Base-by-base conservation (phyloP, 2,329 filamentous ascomycete genomes). In the Trichoderma sp. region DNA sequence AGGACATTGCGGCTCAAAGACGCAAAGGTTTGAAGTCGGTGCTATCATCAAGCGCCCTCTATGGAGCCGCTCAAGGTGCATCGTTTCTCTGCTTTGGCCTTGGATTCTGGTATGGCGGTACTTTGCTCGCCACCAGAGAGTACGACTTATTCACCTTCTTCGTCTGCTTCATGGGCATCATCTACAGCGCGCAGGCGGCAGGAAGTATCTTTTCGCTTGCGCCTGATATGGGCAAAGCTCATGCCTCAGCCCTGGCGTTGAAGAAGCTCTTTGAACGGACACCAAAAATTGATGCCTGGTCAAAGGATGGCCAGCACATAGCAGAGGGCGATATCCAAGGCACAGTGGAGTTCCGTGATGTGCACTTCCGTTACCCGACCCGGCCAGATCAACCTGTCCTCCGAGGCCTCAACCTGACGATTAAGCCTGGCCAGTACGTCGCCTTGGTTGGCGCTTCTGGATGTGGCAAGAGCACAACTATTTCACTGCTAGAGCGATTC, bases 351-450 rank as follows among this genome's bases (percentile, higher is more conserved):
- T 97, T 99, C 84, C 90, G 92, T 24, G 91, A 97, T 75, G 94
- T 98, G 2, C 94, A 97, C 80, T 98, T 98, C 87, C 89, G 94
- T 56, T 99, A 98, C 78, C 95, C 95, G 0, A 97, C 94, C 0
- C 90, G 96, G 1, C 93, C 93, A 0, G 94, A 97, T 76, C 93
- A 97, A 76, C 93, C 94, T n/a, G 94, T 98, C 0, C 89, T 98
- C 3, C 92, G 93, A 32, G 95, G 95, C 0, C 85, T 98, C 12
- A 91, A 95, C 80, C 85, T 95, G 7, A 85, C 83, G 15, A 88
- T 95, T 56, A 88, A 90, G 32, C 92, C 93, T 0, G 93, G 93
- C 4, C 92, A 95, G 79, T 96, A 95, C 76, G 88, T 95, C 8
- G 96, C 95, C 0, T 88, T 98, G 3, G 96, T 98, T 9, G 96